A percentile compares a stretch with the other conserved stretches of the same genome.
Evolutionary conservation across 163 green algal species (phyloP).

Genomic region (Picocystis sp.): DNA sequence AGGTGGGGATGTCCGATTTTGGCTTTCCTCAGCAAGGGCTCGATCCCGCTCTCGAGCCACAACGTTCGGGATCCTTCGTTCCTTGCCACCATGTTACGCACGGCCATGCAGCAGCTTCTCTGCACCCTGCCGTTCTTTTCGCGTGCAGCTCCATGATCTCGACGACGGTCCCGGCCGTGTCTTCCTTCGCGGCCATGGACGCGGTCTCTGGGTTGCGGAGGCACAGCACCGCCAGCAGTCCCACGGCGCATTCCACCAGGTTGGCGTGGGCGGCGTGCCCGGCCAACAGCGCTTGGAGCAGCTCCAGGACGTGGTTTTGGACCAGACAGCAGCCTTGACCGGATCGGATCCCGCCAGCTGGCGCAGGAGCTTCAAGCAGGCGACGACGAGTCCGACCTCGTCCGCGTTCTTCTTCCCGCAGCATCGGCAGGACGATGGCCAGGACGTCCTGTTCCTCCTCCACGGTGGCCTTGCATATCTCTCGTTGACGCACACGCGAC

Average conservation of each 20-base stretch:
- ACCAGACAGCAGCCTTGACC: conserved; percentile 48
- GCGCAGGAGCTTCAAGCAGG: conserved; percentile 38
- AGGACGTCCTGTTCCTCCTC: not conserved
- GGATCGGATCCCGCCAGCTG: conserved; percentile 64
- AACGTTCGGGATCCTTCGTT: conserved; percentile 42
- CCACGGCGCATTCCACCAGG: conserved; percentile 35
- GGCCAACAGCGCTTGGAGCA: conserved; percentile 14
- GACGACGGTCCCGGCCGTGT: conserved; percentile 33
- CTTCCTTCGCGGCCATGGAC: conserved; percentile 28
- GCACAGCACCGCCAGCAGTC: conserved; percentile 53
- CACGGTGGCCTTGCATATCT: conserved; percentile 49
- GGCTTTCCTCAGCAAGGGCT: conserved; percentile 34
- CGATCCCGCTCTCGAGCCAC: conserved; percentile 36
- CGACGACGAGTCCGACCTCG: conserved; percentile 15
- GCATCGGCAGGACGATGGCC: too few relatives aligned
- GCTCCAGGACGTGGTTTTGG: conserved; percentile 20
- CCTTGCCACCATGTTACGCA: conserved; percentile 62
- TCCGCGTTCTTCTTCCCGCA: conserved; percentile 2
- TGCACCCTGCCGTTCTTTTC: conserved; percentile 22
- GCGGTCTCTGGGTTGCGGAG: conserved; percentile 51
- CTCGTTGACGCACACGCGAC: conserved; percentile 52
- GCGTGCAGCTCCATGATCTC: conserved; percentile 27
- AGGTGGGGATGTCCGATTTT: conserved; percentile 24
- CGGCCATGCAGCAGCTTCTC: conserved; percentile 59
- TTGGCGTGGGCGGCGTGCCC: conserved; percentile 9